Evolutionary conservation across 139 green algal species (phyloP).

Genomic region (Chlamydomonas sp.): DNA sequence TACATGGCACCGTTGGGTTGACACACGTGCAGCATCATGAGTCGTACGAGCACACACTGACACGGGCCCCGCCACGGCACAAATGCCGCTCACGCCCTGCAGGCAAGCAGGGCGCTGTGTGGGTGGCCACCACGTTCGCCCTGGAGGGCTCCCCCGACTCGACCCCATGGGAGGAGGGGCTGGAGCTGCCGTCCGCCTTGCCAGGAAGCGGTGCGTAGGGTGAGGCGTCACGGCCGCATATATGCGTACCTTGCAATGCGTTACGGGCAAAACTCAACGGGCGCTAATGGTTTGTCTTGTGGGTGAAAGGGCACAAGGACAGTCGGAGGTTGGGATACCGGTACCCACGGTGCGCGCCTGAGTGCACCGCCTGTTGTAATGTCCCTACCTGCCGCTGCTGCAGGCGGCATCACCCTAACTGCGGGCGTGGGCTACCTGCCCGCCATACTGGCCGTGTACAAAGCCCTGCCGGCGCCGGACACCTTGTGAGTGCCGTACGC

Average conservation of each 20-base stretch:
- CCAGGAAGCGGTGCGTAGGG: conserved; percentile 49
- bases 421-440: conserved; percentile 58
- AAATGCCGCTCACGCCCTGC: neutral
- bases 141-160: conserved; percentile 6
- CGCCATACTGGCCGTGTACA: conserved; percentile 19
- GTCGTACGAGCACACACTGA: neutral
- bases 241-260: too few relatives aligned
- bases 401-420: conserved; percentile 46
- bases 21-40: neutral
- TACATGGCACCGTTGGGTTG: neutral
- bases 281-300: too few relatives aligned
- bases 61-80: neutral
- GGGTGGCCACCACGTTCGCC: conserved; percentile 62
- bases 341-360: too few relatives aligned
- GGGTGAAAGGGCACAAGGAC: too few relatives aligned
- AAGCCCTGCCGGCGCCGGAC: neutral
- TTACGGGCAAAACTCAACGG: too few relatives aligned
- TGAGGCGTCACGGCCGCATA: too few relatives aligned
- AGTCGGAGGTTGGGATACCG: neutral
- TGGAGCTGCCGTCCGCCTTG: conserved; percentile 59
- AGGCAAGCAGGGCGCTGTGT: conserved; percentile 51
- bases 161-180: conserved; percentile 43
- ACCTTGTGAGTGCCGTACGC: too few relatives aligned
- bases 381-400: neutral
- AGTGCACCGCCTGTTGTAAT: too few relatives aligned